phyloP scores from a whole-genome alignment of 2,329 filamentous ascomycete species.

The Teratosphaeria nubilosa region DNA sequence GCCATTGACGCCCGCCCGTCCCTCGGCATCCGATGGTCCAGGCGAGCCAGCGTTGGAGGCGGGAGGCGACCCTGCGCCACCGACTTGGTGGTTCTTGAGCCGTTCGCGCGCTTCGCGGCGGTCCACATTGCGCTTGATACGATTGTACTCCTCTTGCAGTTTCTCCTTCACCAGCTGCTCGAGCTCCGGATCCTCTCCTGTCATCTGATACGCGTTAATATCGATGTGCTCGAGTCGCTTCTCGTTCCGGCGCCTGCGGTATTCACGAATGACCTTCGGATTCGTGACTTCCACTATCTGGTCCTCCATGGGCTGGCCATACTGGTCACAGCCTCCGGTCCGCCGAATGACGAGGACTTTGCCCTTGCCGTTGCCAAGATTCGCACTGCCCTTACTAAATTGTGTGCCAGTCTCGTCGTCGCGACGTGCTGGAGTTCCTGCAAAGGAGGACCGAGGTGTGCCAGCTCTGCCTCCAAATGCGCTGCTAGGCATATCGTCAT shows the following conservation, averaged over 20 bases:
- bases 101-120: constrained; percentile 83
- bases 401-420: constrained; percentile 68
- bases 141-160: constrained; percentile 64
- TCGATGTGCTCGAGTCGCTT: constrained; percentile 63
- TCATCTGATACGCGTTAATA: constrained; percentile 47
- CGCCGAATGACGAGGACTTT: constrained; percentile 66
- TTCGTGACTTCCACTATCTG: constrained; percentile 37
- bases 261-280: constrained; percentile 77
- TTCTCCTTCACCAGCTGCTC: constrained; percentile 50
- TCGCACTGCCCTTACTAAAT: constrained; percentile 36
- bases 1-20: constrained; percentile 19
- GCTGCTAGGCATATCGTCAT: constrained; percentile 46
- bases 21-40: constrained; percentile 38
- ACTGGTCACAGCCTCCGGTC: constrained; percentile 47
- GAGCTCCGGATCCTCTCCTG: constrained; percentile 52
- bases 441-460: constrained; percentile 56
- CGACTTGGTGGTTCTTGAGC: constrained; percentile 51
- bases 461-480: constrained; percentile 34
- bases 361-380: constrained; percentile 34
- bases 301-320: constrained; percentile 42
- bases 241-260: constrained; percentile 57
- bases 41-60: constrained; percentile 31
- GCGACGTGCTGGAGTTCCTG: constrained; percentile 47
- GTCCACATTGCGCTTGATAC: constrained; percentile 84
- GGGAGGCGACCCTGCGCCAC: constrained; percentile 36